Percentiles rank a stretch among this genome's conserved stretches.
These are phyloP conservation scores for Angomonas ambiguus DNA, from an alignment of 208 protist species.

Conservation along the genomic window DNA sequence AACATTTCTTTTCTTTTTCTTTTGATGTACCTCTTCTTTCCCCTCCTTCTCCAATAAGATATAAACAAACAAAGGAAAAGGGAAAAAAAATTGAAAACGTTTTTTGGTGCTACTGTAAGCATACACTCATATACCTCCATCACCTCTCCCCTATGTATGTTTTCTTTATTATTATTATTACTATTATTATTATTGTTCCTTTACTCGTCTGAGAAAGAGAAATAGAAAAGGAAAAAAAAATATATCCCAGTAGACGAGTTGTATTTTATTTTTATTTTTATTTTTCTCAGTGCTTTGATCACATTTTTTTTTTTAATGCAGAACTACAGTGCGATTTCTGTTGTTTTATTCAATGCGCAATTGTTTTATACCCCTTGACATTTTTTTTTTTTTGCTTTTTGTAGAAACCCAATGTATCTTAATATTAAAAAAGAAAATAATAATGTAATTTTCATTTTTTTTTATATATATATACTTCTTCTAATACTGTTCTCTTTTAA, in stretches of 20 bases:
- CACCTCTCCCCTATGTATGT: neutral
- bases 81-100: neutral
- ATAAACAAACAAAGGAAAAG: neutral
- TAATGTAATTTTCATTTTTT: neutral
- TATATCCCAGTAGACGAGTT: too few relatives aligned
- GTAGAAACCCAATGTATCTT: neutral
- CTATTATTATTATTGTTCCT: too few relatives aligned
- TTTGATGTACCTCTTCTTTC: neutral
- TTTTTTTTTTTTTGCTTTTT: conserved; percentile 4
- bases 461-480: neutral
- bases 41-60: too few relatives aligned
- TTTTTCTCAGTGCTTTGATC: conserved; percentile 1
- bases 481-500: neutral
- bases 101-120: conserved; percentile 1
- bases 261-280: too few relatives aligned
- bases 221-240: too few relatives aligned
- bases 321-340: neutral
- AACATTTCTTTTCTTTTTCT: neutral
- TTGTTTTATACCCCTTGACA: too few relatives aligned
- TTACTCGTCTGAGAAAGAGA: too few relatives aligned
- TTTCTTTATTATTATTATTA: neutral
- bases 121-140: too few relatives aligned
- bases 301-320: conserved; percentile 8
- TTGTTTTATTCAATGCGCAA: neutral
- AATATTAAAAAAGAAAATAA: neutral